These are phyloP conservation scores for Fusarium humuli DNA, from an alignment of 2,329 filamentous ascomycete genomes.

Conservation along the genomic window DNA sequence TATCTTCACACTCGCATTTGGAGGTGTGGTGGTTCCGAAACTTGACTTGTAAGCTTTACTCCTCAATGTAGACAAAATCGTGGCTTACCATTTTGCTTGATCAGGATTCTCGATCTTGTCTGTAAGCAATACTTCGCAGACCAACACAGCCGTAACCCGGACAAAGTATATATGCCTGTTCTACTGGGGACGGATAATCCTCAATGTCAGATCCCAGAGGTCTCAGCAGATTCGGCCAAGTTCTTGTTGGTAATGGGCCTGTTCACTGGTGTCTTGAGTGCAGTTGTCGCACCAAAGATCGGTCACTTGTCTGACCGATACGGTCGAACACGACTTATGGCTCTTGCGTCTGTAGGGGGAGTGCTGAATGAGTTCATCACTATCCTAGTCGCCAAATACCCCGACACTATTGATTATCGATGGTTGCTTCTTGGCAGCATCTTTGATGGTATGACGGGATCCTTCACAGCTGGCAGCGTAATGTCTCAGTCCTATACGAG, in stretches of 20 bases:
- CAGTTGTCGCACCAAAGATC: slow-evolving; percentile 83
- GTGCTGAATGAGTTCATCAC: slow-evolving; percentile 80
- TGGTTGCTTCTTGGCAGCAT: slow-evolving; percentile 82
- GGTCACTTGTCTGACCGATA: slow-evolving; percentile 89
- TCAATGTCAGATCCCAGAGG: slow-evolving; percentile 82
- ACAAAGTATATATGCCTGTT: slow-evolving; percentile 71
- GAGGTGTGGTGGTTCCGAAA: slow-evolving; percentile 85
- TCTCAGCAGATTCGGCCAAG: slow-evolving; percentile 80
- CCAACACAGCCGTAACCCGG: slow-evolving; percentile 67
- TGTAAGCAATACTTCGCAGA: slow-evolving; percentile 87
- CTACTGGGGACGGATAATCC: slow-evolving; percentile 76
- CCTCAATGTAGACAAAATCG: neutral
- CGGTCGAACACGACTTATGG: slow-evolving; percentile 80
- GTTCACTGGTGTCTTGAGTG: slow-evolving; percentile 80
- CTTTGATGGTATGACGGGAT: slow-evolving; percentile 86
- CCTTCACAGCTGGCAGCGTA: slow-evolving; percentile 83
- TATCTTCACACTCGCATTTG: slow-evolving; percentile 86
- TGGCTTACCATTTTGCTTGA: slow-evolving; percentile 32
- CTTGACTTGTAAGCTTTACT: slow-evolving; percentile 73
- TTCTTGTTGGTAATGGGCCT: slow-evolving; percentile 84
- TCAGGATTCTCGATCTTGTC: slow-evolving; percentile 79
- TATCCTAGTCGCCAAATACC: slow-evolving; percentile 80
- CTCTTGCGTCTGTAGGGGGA: slow-evolving; percentile 78
- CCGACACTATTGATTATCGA: slow-evolving; percentile 78
- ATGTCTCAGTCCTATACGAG: slow-evolving; percentile 87